Evolutionary conservation across 2,329 filamentous ascomycete genomes (phyloP).

Genomic region (Ceratocystis huliohia): DNA sequence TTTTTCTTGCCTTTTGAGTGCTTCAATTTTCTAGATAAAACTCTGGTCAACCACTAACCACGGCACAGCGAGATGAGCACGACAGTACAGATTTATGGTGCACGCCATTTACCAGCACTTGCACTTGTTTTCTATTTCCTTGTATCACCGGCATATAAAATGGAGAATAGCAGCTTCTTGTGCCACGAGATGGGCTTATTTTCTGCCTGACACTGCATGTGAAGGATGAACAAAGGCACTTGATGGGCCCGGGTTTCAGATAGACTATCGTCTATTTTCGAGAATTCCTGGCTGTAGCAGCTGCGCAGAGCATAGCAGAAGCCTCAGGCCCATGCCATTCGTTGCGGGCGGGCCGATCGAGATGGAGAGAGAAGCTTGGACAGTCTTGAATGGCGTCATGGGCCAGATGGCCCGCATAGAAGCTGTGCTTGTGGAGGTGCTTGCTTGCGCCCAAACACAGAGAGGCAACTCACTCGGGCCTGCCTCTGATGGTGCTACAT

Average conservation of each 20-base stretch:
- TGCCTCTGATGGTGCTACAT: neutral
- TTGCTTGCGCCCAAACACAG: too few species aligned
- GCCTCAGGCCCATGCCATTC: neutral
- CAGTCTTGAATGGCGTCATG: neutral
- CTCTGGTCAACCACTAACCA: too few species aligned
- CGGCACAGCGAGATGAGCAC: neutral
- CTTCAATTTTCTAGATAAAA: too few species aligned
- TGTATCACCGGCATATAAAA: neutral
- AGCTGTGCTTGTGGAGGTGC: too few species aligned
- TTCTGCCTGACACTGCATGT: neutral
- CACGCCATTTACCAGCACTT: neutral
- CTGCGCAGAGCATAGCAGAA: neutral
- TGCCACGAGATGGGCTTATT: neutral
- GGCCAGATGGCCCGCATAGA: neutral
- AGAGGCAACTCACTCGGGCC: neutral
- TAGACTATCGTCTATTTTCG: neutral
- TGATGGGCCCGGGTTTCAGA: neutral
- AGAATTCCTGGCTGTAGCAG: neutral
- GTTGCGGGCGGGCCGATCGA: neutral
- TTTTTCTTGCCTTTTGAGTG: too few species aligned
- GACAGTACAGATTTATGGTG: neutral
- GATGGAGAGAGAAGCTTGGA: neutral
- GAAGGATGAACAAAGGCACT: neutral
- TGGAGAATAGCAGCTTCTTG: neutral
- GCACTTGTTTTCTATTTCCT: neutral